Base-by-base conservation (phyloP, 2,329 filamentous ascomycete species). In the Rutstroemia sp. region DNA sequence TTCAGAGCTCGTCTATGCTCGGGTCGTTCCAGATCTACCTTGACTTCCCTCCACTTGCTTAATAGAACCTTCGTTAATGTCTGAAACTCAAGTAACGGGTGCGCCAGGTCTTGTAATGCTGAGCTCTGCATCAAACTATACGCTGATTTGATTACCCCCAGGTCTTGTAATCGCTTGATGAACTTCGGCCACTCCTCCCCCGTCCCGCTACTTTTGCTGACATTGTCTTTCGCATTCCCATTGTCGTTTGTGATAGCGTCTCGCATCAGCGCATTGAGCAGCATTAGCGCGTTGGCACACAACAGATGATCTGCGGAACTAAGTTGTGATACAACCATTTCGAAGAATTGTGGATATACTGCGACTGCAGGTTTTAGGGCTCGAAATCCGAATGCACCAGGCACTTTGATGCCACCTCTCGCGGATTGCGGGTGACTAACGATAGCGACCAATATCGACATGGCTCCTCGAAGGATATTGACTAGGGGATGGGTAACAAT, bases 401-500 rank as follows among this genome's bases (percentile, higher is more conserved):
- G 80, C 36, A 61, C 61, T 4, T 83, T 78, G 48, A 63, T 66
- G 66, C 64, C 71, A 6, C 68, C 69, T 48, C 72, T 67, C 10
- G 72, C 67, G 44, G 76, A 81, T 68, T 89, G 84, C 27, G 91
- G 90, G 72, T 95, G 88, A 60, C 90, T 87, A 52, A 99, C 92
- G 57, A 97, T 86, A 12, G 92, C 90, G 48, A 96, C 92, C 56
- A 99, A 81, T 60, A 99, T 95, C 48, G 91, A 92, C 88, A 99
- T 96, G 67, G 92, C 92, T 66, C 94, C 94, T 61, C 94, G 84
- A 58, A 99, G 83, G 68, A 97, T 96, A 71, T 99, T 99, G 73
- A 99, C 94, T 59, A 99, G 81, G 23, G 92, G 94, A 70, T 97
- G 94, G 34, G 85, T 92, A 65, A 97, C 92, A 60, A 97, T 90